Conservation (phyloP, 257 asterid species). For the Solanum sitiens region DNA sequence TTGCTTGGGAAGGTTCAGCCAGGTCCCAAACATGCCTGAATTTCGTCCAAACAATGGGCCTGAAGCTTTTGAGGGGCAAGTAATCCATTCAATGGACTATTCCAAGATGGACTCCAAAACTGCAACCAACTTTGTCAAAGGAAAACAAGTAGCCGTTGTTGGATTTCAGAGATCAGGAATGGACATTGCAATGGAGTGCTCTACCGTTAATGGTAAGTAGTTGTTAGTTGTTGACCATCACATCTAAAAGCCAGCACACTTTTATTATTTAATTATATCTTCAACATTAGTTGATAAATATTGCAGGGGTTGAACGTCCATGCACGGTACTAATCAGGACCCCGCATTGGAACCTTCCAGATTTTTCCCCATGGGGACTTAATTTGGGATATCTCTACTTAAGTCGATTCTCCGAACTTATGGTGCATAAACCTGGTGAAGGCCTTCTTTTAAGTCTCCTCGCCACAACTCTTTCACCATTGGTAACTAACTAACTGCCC, state of each 20-base stretch:
- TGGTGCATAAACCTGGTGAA: conserved; percentile 41
- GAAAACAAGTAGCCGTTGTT: conserved; percentile 28
- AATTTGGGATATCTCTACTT: conserved; percentile 17
- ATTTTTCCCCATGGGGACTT: conserved; percentile 32
- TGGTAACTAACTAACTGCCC: conserved; percentile 15
- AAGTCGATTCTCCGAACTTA: conserved; percentile 35
- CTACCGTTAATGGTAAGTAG: conserved; percentile 19
- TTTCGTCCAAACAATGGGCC: conserved; percentile 31
- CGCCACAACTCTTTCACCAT: conserved; percentile 31
- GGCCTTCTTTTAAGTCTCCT: conserved; percentile 27
- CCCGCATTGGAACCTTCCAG: conserved; percentile 36
- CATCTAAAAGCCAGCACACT: no score
- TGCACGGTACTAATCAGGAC: conserved; percentile 39
- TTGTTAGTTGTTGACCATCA: no score
- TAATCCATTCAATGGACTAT: conserved; percentile 38
- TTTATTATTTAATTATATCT: no score
- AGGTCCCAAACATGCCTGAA: conserved; percentile 28
- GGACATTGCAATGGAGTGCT: conserved; percentile 36
- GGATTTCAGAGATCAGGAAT: conserved; percentile 39
- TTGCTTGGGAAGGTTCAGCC: conserved; percentile 33
- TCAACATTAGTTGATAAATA: no score
- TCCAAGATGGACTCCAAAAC: conserved; percentile 18
- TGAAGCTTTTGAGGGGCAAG: conserved; percentile 22
- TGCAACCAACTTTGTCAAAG: conserved; percentile 20
- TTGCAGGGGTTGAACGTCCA: conserved; percentile 27